Base-by-base conservation (phyloP, 805 yeast genomes). In the Clavispora phyllophila region DNA sequence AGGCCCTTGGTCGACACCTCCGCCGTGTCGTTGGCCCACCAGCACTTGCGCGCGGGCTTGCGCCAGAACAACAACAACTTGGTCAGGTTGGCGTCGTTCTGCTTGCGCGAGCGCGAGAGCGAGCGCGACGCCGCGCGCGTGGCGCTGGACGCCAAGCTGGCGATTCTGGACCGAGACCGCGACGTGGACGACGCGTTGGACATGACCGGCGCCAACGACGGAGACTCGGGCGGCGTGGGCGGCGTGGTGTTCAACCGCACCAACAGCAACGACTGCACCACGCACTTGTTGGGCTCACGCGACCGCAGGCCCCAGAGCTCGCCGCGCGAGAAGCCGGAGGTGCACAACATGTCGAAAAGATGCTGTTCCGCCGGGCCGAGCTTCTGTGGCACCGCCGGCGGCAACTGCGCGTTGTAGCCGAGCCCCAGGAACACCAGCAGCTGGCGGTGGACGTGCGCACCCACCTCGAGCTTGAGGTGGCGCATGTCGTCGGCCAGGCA, bases 1-100 rank as follows among this genome's bases (percentile, higher is more conserved):
- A 50, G 57, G 19, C 50, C 55, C 51, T 58, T 47, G 4, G 76
- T 49, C 27, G 63, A 63, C 18, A 78, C 60, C 7, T 78, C 81
- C 17, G 78, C 63, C 23, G 63, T 69, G 35, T 79, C 78, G 58
- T 81, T 79, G 6, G 87, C 75, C 99, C 99, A 93, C 99, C 99
- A 93, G 67, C 99, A 93, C 60, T 93, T 93, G 58, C 98, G 77
- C 2, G 99, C 99, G 1, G 99, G 99, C 60, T 93, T 93, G 49
- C 96, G 77, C 98, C 99, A 93, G 59, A 93, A 93, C 40, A 93
- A 67, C 28, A 93, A 70, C 40, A 93, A 73, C 62, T 93, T 93
- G 4, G 70, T 65, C 36, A 66, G 70, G 51, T 61, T 68, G 19
- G 52, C 63, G 58, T 72, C 79, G 49, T 46, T 65, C 58, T 44